These are phyloP conservation scores for Blastobotrys apis DNA, from an alignment of 1,139 yeast species.

Conservation along the genomic window DNA sequence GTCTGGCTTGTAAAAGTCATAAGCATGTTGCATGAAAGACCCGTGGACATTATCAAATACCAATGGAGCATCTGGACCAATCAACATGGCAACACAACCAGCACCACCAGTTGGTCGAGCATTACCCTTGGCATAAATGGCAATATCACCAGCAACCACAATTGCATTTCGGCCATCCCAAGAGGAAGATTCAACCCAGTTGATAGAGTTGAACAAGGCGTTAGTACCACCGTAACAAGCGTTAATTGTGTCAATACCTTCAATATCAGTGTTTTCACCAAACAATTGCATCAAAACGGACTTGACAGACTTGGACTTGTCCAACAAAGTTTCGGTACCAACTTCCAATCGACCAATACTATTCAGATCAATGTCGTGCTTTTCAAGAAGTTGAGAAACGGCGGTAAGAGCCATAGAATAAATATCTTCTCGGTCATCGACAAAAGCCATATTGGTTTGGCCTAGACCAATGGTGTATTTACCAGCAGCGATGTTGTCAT, in stretches of 20 bases:
- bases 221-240: conserved; percentile 99
- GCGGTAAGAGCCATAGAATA: conserved; percentile 89
- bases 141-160: conserved; percentile 97
- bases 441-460: conserved; percentile 96
- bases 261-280: conserved; percentile 76
- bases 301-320: conserved; percentile 95
- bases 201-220: conserved; percentile 87
- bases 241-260: conserved; percentile 93
- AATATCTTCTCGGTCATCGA: conserved; percentile 95
- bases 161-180: conserved; percentile 99
- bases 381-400: conserved; percentile 65
- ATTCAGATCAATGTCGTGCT: conserved; percentile 76
- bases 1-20: conserved; percentile 97
- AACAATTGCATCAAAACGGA: conserved; percentile 93
- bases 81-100: conserved; percentile 89
- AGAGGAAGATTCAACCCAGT: conserved; percentile 93
- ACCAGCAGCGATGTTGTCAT: conserved; percentile 84
- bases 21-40: conserved; percentile 90
- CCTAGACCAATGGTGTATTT: conserved; percentile 98
- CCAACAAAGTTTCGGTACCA: conserved; percentile 96
- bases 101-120: conserved; percentile 99
- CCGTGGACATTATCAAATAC: conserved; percentile 89
- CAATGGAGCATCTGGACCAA: conserved; percentile 98
- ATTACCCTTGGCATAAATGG: conserved; percentile 93
- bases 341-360: conserved; percentile 93